Percentiles rank a stretch among this genome's conserved stretches.
Evolutionary conservation across 2,329 filamentous ascomycete genomes (phyloP).

Genomic region (Stachybotrys chartarum): DNA sequence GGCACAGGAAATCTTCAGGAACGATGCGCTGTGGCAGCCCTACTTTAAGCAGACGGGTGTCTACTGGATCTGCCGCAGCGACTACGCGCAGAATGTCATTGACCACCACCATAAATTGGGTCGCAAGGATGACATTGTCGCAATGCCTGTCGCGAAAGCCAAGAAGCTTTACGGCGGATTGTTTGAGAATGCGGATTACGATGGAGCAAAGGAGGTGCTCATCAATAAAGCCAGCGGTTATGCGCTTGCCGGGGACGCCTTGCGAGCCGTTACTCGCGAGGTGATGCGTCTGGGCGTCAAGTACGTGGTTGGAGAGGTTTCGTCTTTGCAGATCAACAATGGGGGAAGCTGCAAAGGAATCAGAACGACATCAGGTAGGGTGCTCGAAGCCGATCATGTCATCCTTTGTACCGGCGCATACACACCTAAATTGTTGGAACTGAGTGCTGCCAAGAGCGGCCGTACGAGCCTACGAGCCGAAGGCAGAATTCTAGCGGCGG

Average conservation of each 20-base stretch:
- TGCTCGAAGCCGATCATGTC: conserved; percentile 40
- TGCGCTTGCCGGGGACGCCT: conserved; percentile 53
- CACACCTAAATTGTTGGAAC: conserved; percentile 47
- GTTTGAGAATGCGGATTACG: conserved; percentile 54
- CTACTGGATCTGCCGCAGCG: conserved; percentile 45
- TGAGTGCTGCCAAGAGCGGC: conserved; percentile 41
- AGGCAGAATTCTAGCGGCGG: conserved; percentile 48
- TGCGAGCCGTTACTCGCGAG: conserved; percentile 46
- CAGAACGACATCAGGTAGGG: conserved; percentile 33
- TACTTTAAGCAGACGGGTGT: conserved; percentile 56
- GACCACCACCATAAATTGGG: conserved; percentile 43
- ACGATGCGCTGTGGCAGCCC: conserved; percentile 46
- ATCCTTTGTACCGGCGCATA: conserved; percentile 51
- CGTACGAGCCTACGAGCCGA: conserved; percentile 41
- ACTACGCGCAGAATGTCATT: conserved; percentile 43
- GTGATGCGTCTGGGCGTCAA: conserved; percentile 49
- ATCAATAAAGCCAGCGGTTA: conserved; percentile 57
- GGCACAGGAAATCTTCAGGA: conserved; percentile 54
- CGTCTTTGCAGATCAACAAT: conserved; percentile 37
- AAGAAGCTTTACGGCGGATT: conserved; percentile 48
- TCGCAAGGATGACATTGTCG: conserved; percentile 29
- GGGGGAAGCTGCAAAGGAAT: conserved; percentile 41
- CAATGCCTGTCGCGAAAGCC: conserved; percentile 36
- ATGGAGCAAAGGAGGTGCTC: conserved; percentile 50
- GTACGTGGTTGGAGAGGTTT: conserved; percentile 48